Evolutionary conservation across 805 yeast genomes (phyloP).

Genomic region (Metschnikowia vanudenii): DNA sequence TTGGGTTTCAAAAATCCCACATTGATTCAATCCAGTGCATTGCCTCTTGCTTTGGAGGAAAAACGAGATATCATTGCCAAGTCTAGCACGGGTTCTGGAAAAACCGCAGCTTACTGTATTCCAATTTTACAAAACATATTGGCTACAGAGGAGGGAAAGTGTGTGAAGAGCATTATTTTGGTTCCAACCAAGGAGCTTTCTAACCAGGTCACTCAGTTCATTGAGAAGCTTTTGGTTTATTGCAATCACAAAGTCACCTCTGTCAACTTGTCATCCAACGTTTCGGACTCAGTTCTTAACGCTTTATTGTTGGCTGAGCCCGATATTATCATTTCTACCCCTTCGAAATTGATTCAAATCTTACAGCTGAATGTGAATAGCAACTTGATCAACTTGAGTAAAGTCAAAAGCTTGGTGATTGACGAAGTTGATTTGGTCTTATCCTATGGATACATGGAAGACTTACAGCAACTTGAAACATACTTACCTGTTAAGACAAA

Average conservation of each 20-base stretch:
- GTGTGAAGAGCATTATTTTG: slow-evolving; percentile 62
- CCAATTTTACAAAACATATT: slow-evolving; percentile 83
- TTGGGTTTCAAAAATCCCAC: slow-evolving; percentile 86
- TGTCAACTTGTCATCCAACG: slow-evolving; percentile 65
- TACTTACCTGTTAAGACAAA: slow-evolving; percentile 69
- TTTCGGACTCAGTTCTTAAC: slow-evolving; percentile 67
- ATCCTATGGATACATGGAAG: slow-evolving; percentile 89
- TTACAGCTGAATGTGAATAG: slow-evolving; percentile 44
- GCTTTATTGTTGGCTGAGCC: slow-evolving; percentile 74
- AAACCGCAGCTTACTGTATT: slow-evolving; percentile 85
- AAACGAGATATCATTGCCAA: slow-evolving; percentile 90
- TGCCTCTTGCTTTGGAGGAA: slow-evolving; percentile 86
- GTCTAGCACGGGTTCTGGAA: slow-evolving; percentile 95
- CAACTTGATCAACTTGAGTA: slow-evolving; percentile 49
- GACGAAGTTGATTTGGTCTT: slow-evolving; percentile 94
- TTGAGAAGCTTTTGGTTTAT: slow-evolving; percentile 64
- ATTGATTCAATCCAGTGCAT: slow-evolving; percentile 84
- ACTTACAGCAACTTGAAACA: slow-evolving; percentile 62
- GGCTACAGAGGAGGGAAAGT: slow-evolving; percentile 31
- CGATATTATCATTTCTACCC: slow-evolving; percentile 82
- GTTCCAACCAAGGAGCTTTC: slow-evolving; percentile 95
- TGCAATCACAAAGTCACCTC: slow-evolving; percentile 65
- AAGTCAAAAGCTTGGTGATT: slow-evolving; percentile 70
- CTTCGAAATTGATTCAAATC: slow-evolving; percentile 64
- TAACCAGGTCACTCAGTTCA: slow-evolving; percentile 73